phyloP scores from a whole-genome alignment of 805 yeast genomes.

The Yarrowia osloensis region DNA sequence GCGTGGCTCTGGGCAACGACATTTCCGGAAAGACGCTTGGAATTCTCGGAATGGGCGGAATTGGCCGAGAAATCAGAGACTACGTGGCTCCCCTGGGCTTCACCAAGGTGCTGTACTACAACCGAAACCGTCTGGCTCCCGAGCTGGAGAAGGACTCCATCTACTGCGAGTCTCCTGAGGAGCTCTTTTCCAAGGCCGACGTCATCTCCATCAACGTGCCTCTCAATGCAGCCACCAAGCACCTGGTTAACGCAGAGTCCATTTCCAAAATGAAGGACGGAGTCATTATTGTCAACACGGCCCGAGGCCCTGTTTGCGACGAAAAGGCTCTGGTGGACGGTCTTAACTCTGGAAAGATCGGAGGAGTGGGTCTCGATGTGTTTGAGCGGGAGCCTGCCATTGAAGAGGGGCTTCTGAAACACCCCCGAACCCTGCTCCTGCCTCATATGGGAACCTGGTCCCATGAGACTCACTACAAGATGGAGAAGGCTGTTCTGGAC shows the following conservation, averaged over 20 bases:
- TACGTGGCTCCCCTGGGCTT: slow-evolving; percentile 54
- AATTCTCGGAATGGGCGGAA: slow-evolving; percentile 65
- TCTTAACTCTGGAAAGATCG: slow-evolving; percentile 53
- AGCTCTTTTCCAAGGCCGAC: slow-evolving; percentile 51
- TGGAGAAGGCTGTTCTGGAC: slow-evolving; percentile 78
- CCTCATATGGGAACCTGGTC: slow-evolving; percentile 58
- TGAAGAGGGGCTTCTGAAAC: slow-evolving; percentile 49
- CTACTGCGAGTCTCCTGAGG: slow-evolving; percentile 51
- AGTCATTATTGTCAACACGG: slow-evolving; percentile 57
- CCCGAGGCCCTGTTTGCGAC: slow-evolving; percentile 62
- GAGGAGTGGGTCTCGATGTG: slow-evolving; percentile 61
- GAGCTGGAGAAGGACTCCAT: slow-evolving; percentile 52
- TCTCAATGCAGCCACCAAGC: slow-evolving; percentile 54
- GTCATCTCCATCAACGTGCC: slow-evolving; percentile 56
- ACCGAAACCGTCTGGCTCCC: slow-evolving; percentile 50
- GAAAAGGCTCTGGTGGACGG: slow-evolving; percentile 53
- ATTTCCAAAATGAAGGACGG: slow-evolving; percentile 57
- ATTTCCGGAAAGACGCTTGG: slow-evolving; percentile 57
- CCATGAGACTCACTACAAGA: slow-evolving; percentile 53
- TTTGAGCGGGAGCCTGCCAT: slow-evolving; percentile 60
- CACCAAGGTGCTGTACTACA: slow-evolving; percentile 54
- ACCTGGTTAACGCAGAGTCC: slow-evolving; percentile 49
- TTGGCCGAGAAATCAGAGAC: slow-evolving; percentile 59
- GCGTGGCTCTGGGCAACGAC: slow-evolving; percentile 50
- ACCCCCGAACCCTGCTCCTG: slow-evolving; percentile 53